Conservation (phyloP, 192 early-diverging fungal species). For the Coemansia sp. region DNA sequence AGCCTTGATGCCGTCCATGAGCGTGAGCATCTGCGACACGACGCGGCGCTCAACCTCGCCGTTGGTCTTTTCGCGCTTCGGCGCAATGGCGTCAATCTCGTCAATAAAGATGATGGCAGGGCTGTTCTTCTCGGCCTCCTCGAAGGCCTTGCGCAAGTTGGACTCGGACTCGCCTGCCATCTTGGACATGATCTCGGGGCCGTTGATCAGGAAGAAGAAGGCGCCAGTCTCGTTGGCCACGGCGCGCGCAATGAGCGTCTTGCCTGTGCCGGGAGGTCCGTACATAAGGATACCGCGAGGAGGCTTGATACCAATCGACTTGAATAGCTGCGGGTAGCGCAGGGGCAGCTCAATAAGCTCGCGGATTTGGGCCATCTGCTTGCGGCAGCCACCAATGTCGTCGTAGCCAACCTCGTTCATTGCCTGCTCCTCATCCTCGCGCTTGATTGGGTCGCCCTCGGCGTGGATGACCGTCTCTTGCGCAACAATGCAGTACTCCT, state of each 20-base stretch:
- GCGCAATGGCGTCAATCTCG: constrained; percentile 98
- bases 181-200: constrained; percentile 99
- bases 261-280: constrained; percentile 98
- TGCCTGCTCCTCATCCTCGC: constrained; percentile 95
- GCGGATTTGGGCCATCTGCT: constrained; percentile 98
- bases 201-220: constrained; percentile 99
- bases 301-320: constrained; percentile 98
- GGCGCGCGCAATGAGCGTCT: constrained; percentile 96
- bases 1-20: constrained; percentile 97
- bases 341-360: constrained; percentile 97
- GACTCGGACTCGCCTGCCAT: constrained; percentile 99
- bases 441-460: constrained; percentile 98
- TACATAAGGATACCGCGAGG: constrained; percentile 97
- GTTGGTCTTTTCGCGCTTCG: constrained; percentile 99
- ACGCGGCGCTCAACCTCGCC: constrained; percentile 98
- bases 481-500: constrained; percentile 95
- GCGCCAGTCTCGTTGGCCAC: constrained; percentile 99
- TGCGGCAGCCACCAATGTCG: constrained; percentile 96
- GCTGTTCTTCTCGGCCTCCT: constrained; percentile 96
- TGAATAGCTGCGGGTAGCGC: constrained; percentile 97
- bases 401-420: constrained; percentile 95
- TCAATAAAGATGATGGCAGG: constrained; percentile 99
- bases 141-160: constrained; percentile 97
- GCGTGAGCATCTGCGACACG: constrained; percentile 95
- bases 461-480: constrained; percentile 98